Percentiles rank a stretch among this genome's conserved stretches.
Conservation (phyloP, 1,139 yeast genomes). For the Debaryomyces robertsiae region DNA sequence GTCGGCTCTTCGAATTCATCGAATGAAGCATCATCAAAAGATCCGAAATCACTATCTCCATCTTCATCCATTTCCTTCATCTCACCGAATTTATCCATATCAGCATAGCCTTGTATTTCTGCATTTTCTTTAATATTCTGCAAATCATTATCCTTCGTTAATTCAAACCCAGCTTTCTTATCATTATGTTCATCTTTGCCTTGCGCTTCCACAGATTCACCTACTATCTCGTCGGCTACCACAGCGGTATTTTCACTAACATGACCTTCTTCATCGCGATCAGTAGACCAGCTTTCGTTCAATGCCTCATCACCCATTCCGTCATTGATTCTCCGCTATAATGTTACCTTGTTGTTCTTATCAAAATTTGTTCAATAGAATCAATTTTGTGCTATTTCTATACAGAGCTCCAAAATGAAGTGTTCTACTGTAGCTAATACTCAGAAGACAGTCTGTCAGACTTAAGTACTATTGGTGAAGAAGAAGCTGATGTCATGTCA, state of each 20-base stretch:
- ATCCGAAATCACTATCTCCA: slow-evolving; percentile 42
- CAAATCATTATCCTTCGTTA: neutral
- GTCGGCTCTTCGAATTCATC: slow-evolving; percentile 28
- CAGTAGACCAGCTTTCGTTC: neutral
- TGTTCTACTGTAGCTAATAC: too few relatives aligned
- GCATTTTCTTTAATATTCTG: neutral
- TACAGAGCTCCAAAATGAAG: too few relatives aligned
- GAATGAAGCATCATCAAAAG: slow-evolving; percentile 47
- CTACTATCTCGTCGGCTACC: neutral
- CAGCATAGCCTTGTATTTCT: slow-evolving; percentile 1
- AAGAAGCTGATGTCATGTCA: neutral
- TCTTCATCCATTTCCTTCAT: slow-evolving; percentile 18
- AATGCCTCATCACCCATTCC: neutral
- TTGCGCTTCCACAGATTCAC: neutral
- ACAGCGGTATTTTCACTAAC: too few relatives aligned
- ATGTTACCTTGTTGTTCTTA: too few relatives aligned
- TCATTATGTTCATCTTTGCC: neutral
- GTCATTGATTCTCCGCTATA: neutral
- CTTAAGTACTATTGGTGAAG: too few relatives aligned
- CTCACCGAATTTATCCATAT: slow-evolving; percentile 4
- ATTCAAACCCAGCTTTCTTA: neutral
- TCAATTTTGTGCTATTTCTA: too few relatives aligned
- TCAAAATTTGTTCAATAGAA: too few relatives aligned
- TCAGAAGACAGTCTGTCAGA: too few relatives aligned
- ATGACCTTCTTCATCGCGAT: neutral